Evolutionary conservation across 2,329 filamentous ascomycete species (phyloP), one percentile per base, ranked within the genome.

Genomic region (Aaosphaeria arxii): DNA sequence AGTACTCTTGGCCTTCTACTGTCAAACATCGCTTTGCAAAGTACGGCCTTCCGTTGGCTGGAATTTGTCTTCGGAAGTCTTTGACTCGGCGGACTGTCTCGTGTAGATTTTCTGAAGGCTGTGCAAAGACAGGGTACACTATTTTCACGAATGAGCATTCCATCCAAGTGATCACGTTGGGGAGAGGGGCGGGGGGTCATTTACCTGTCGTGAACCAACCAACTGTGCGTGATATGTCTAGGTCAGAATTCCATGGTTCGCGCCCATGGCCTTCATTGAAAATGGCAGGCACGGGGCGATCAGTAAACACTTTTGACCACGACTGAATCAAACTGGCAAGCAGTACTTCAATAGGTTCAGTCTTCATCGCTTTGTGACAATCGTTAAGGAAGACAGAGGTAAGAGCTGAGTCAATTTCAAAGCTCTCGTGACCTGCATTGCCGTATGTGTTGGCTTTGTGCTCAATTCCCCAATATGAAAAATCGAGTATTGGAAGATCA

Each of bases 171-270:
- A n/a, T n/a, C 17, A 24, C 2, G 17, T 24, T 24, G 17, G 17
- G 17, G 17, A 24, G 17, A 24, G 17, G 17, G 17, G 17, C 17
- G 17, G 17, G 2, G 17, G 17, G 31, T 24, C 17, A 24, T 3
- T 24, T 24, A 24, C 17, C 17, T 0, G 79, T 77, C 2, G 80
- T 82, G 52, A 84, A 83, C 80, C 80, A 84, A 4, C 81, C 82
- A 0, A 84, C 79, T 0, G 81, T 84, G 45, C 80, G 74, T 4
- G 76, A 74, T 1, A 83, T 73, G 57, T 84, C 78, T 11, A 78
- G 71, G 1, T 76, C 71, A 0, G 66, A 59, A 39, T 72, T 73
- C 51, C 72, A 72, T 0, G 63, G 63, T 43, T 71, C 69, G 13
- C 67, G 55, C 1, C 69, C 69, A 49, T 71, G 67, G 0, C 67